Base-by-base conservation (phyloP, 139 green algal genomes). In the Auxenochlorella pyrenoidosa region DNA sequence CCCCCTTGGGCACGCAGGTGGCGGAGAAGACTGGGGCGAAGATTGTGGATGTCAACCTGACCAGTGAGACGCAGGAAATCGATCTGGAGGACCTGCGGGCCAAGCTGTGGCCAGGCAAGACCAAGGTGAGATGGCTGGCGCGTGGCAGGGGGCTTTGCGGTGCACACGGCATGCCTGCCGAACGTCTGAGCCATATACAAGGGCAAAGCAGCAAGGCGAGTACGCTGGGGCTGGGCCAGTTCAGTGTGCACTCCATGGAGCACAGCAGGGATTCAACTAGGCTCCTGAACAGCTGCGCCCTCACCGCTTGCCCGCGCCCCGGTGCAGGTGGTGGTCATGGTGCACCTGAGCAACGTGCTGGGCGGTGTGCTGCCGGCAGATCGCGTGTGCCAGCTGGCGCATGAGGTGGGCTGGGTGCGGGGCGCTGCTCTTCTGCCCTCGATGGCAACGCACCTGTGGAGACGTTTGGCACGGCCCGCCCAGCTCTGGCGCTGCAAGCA, bases 341-440 rank as follows among this genome's bases (percentile, higher is more conserved):
- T 94, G 58, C 96, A 98, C 87, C 94, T 98, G 6, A 96, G 91
- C 91, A 98, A 99, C 92, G 90, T 96, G 71, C 92, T 98, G 30
- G 96, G 96, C 6, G 84, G 77, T 44, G 92, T 95, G 84, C 89
- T 95, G 71, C 94, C 89, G n/a, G 87, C 88, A 19, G 80, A 87
- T 70, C 44, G 75, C 51, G 73, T 98, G 26, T 92, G 91, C 24
- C 91, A 93, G 43, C 83, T 93, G 66, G 91, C 95, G 5, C 87
- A 91, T 19, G 89, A 92, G 77, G 91, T 91, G 59, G 18, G 51
- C 15, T 54, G 54, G 54, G 54, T 4, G 54, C 13, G 54, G 54
- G 13, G 54, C 54, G 54, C 18, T 24, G 54, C 54, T 2, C 15
- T 4, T 22, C 54, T 63, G 54, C 54, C 47, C 12, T 58, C 47